Evolutionary conservation across 108 stramenopile genomes (phyloP), one percentile per base, ranked within the genome.

Genomic region (Fistulifera solaris): DNA sequence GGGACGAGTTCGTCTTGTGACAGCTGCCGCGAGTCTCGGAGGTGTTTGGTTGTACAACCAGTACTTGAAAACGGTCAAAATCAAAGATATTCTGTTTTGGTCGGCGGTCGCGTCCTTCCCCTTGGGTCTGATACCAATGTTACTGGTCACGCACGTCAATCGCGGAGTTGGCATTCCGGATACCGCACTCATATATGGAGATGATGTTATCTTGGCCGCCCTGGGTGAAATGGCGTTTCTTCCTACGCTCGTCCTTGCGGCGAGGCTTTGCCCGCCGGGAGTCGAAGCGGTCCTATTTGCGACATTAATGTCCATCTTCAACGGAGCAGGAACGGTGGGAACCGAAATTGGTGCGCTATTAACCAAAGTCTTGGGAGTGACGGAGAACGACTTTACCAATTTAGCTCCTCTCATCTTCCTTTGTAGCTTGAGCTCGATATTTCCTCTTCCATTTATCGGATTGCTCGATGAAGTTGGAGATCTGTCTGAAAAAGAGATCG

Each of bases 241-340:
- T 38, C 96, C 96, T 0, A 91, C 85, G 15, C 66, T 97, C n/a
- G 94, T 94, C 14, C 63, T 97, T 56, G 94, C 96, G 8, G 93
- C 94, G 18, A 66, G 78, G 21, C 49, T 97, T 3, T 97, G 96
- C 43, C 96, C 96, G 11, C 83, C 77, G 11, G 96, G 96, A 11
- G 76, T 96, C 1, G 96, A 97, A 67, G 94, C 94, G 15, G 93
- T 95, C 0, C 52, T 97, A 16, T 97, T 97, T 77, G 92, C 89
- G 16, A 81, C 87, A 18, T 67, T 97, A 48, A 97, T 97, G 96
- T 80, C 77, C 13, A 88, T 95, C 28, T 94, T 84, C 61, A 97
- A 97, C 66, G 89, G 83, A 12, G 93, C 90, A 2, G 81, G 75
- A 1, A 80, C 88, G 13, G 60, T 95, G 6, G 92, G 94, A 7